Evolutionary conservation across 176 grass and related monocot genomes (phyloP).

Genomic region (Tillandsia fasciculata): DNA sequence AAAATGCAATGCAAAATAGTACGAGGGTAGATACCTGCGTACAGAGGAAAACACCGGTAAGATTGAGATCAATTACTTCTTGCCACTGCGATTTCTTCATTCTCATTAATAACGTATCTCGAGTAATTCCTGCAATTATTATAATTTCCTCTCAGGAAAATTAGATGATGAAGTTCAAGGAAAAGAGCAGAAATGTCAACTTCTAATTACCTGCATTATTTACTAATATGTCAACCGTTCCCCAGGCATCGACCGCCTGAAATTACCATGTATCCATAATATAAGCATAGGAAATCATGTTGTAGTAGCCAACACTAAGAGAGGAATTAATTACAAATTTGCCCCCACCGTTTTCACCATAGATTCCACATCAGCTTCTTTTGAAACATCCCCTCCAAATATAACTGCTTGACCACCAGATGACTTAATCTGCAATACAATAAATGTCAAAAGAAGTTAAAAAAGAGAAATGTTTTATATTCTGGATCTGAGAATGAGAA

Average conservation of each 20-base stretch:
- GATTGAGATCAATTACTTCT: slow-evolving; percentile 94
- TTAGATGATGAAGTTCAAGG: slow-evolving; percentile 1
- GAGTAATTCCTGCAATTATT: slow-evolving; percentile 70
- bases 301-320: background rate
- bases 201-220: slow-evolving; percentile 78
- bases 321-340: slow-evolving; percentile 13
- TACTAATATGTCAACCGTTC: slow-evolving; percentile 86
- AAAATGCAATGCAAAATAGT: background rate
- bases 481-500: no score
- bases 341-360: slow-evolving; percentile 88
- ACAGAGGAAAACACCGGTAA: slow-evolving; percentile 93
- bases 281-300: background rate
- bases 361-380: slow-evolving; percentile 89
- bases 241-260: slow-evolving; percentile 81
- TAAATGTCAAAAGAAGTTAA: background rate
- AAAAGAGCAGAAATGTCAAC: slow-evolving; percentile 6
- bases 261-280: slow-evolving; percentile 19
- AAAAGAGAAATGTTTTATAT: no score
- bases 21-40: slow-evolving; percentile 50
- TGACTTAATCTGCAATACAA: slow-evolving; percentile 57
- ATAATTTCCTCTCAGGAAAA: background rate
- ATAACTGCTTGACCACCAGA: slow-evolving; percentile 82
- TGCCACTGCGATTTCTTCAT: slow-evolving; percentile 99
- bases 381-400: slow-evolving; percentile 91
- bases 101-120: slow-evolving; percentile 92